A percentile compares a stretch with the other conserved stretches of the same genome.
These are phyloP conservation scores for Didymella glomerata DNA, from an alignment of 2,329 filamentous ascomycete genomes.

Conservation along the genomic window DNA sequence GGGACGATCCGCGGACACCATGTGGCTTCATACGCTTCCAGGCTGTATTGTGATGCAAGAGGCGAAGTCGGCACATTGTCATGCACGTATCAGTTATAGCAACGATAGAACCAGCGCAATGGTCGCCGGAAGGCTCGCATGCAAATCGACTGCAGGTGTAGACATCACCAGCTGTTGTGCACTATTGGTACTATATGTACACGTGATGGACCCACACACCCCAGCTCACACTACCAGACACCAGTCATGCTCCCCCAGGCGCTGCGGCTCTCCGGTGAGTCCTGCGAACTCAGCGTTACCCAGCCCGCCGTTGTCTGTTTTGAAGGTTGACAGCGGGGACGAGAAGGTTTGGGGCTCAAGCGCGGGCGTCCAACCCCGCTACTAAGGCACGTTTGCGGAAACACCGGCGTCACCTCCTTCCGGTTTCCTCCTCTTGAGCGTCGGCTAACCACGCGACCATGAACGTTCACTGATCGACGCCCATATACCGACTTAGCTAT, in stretches of 20 bases:
- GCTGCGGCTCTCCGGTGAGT: constrained; percentile 21
- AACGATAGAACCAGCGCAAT: constrained; percentile 30
- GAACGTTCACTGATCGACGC: constrained; percentile 36
- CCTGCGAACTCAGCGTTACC: constrained; percentile 25
- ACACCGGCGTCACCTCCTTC: constrained; percentile 30
- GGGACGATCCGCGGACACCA: constrained; percentile 19
- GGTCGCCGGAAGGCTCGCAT: constrained; percentile 46
- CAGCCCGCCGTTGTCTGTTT: constrained; percentile 17
- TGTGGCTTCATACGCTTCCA: constrained; percentile 7
- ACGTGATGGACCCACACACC: constrained; percentile 29
- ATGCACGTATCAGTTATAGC: constrained; percentile 9
- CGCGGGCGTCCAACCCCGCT: constrained; percentile 17
- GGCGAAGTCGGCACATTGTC: constrained; percentile 1
- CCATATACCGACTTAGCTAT: constrained; percentile 20
- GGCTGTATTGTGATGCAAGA: constrained; percentile 7
- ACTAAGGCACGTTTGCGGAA: constrained; percentile 25
- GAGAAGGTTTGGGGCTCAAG: not conserved
- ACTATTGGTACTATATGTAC: constrained; percentile 27
- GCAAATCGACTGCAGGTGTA: constrained; percentile 32
- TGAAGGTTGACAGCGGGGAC: constrained; percentile 8
- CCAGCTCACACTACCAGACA: constrained; percentile 13
- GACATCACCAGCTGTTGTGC: constrained; percentile 28
- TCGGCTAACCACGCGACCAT: constrained; percentile 40
- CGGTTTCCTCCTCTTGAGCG: constrained; percentile 33
- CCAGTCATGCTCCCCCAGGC: constrained; percentile 17